phyloP scores from a whole-genome alignment of 768 basidiomycete species.

The Floccularia luteovirens region DNA sequence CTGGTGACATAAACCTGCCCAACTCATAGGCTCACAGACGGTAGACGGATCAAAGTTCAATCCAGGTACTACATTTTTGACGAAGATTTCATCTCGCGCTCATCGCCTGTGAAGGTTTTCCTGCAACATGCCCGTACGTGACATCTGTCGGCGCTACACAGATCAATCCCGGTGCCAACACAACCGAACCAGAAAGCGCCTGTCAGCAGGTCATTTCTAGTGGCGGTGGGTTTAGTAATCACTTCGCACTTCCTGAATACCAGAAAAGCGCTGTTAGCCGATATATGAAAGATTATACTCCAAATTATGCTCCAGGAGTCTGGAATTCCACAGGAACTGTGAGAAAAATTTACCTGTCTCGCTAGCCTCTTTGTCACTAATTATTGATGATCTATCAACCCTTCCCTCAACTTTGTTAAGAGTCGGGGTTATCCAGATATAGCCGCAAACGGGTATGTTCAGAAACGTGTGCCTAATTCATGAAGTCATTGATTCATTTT shows the following conservation, averaged over 20 bases:
- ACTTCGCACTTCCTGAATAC: constrained; percentile 29
- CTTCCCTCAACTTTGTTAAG: no score
- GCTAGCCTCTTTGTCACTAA: constrained; percentile 12
- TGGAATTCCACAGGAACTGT: constrained; percentile 27
- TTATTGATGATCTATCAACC: constrained; percentile 10
- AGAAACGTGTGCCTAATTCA: background rate
- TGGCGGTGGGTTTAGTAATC: constrained; percentile 34
- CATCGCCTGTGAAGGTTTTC: constrained; percentile 21
- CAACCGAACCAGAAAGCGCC: constrained; percentile 24
- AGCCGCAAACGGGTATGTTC: constrained; percentile 28
- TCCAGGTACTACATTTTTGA: constrained; percentile 8
- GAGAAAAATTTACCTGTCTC: constrained; percentile 6
- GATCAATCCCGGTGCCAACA: constrained; percentile 19
- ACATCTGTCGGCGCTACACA: constrained; percentile 43
- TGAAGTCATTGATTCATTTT: background rate
- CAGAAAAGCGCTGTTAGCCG: constrained; percentile 26
- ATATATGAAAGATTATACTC: constrained; percentile 25
- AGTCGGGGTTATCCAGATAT: constrained; percentile 44
- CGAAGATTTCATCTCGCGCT: background rate
- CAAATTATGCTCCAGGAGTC: constrained; percentile 9
- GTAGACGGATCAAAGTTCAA: constrained; percentile 30
- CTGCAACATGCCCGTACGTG: constrained; percentile 32
- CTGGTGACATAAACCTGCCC: no score
- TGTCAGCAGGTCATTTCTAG: constrained; percentile 27
- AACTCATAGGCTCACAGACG: constrained; percentile 13